phyloP scores from a whole-genome alignment of 768 basidiomycete genomes.

The Coprinopsis cinerea region DNA sequence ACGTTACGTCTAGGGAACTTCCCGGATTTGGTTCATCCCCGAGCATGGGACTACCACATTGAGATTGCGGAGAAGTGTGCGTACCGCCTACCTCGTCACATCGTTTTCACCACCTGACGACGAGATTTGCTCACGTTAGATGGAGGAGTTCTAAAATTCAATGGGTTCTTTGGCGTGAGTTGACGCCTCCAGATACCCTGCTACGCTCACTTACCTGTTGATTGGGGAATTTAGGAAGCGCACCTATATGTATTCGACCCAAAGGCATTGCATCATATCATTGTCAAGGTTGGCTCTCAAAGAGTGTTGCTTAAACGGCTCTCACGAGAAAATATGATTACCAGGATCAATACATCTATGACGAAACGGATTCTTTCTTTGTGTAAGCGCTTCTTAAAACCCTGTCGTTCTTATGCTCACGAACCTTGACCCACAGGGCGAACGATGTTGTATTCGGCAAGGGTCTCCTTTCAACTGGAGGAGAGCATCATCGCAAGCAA shows the following conservation, averaged over 20 bases:
- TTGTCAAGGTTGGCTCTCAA: constrained; percentile 32
- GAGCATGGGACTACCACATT: constrained; percentile 1
- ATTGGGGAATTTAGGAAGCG: neutral
- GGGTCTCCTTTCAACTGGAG: constrained; percentile 23
- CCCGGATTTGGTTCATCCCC: neutral
- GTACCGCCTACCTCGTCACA: neutral
- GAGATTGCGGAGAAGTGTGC: constrained; percentile 4
- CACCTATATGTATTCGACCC: constrained; percentile 25
- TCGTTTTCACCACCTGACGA: neutral
- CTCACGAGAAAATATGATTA: neutral
- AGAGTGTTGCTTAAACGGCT: neutral
- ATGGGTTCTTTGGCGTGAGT: constrained; percentile 2
- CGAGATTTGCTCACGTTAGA: neutral
- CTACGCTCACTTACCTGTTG: too few species aligned
- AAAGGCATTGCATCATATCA: constrained; percentile 38
- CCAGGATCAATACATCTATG: constrained; percentile 26
- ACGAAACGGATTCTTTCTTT: constrained; percentile 9
- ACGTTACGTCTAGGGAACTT: neutral
- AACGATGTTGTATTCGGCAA: constrained; percentile 21
- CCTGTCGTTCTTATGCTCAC: neutral
- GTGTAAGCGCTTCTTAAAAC: constrained; percentile 1
- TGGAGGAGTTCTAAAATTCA: constrained; percentile 5
- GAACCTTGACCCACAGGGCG: constrained; percentile 7
- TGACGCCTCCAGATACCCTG: too few species aligned
- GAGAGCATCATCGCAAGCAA: constrained; percentile 36